Conservation (phyloP, 768 basidiomycete species). For the Rhodotorula paludigena region DNA sequence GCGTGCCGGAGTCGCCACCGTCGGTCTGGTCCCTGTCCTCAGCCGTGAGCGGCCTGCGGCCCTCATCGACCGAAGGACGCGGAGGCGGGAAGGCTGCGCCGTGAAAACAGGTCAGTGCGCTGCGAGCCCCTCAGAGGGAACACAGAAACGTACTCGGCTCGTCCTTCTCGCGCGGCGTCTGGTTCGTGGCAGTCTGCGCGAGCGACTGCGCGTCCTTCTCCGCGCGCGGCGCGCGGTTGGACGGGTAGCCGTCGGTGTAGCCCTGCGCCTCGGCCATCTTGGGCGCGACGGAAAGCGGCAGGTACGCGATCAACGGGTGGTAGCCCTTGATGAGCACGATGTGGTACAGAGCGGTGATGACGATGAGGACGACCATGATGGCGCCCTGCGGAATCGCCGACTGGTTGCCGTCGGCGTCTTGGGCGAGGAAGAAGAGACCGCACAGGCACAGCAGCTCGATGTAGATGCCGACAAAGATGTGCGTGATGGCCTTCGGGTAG, state of each 20-base stretch:
- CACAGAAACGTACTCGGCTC: slow-evolving; percentile 11
- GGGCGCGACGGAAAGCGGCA: slow-evolving; percentile 75
- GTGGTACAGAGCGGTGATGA: slow-evolving; percentile 76
- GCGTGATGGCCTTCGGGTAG: slow-evolving; percentile 90
- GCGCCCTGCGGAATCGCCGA: slow-evolving; percentile 66
- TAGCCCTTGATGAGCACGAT: slow-evolving; percentile 71
- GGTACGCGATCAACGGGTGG: slow-evolving; percentile 64
- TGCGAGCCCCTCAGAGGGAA: neutral
- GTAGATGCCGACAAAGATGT: slow-evolving; percentile 89
- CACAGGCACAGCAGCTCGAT: slow-evolving; percentile 78
- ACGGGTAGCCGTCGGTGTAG: slow-evolving; percentile 1
- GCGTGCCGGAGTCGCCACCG: slow-evolving; percentile 31
- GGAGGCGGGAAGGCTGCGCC: slow-evolving; percentile 25
- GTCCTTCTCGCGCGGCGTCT: slow-evolving; percentile 25
- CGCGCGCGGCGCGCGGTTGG: neutral
- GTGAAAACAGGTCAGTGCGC: neutral
- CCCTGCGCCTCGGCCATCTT: slow-evolving; percentile 52
- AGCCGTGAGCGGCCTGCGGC: slow-evolving; percentile 19
- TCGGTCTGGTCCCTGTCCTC: slow-evolving; percentile 37
- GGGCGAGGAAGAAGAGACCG: slow-evolving; percentile 84
- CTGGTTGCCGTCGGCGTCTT: slow-evolving; percentile 54
- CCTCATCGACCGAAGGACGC: slow-evolving; percentile 31
- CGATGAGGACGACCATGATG: slow-evolving; percentile 77
- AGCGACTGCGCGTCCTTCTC: neutral
- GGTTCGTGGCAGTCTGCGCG: neutral